phyloP scores from a whole-genome alignment of 495 filamentous ascomycete species.

The Xylaria scruposa region DNA sequence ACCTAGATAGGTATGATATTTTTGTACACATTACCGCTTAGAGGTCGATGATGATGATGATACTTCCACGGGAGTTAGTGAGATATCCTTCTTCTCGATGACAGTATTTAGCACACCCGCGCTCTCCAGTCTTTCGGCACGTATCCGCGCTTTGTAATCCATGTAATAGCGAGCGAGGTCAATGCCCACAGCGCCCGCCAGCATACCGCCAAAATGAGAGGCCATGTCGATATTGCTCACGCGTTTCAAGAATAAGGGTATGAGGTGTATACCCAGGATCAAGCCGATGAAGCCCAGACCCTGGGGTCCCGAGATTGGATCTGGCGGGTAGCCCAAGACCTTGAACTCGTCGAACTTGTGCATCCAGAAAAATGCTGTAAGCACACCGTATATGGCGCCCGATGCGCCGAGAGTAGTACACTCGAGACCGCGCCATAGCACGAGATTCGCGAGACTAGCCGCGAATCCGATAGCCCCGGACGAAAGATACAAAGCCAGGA shows the following conservation, averaged over 20 bases:
- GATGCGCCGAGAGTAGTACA: conserved; percentile 72
- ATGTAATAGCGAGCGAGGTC: conserved; percentile 36
- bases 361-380: conserved; percentile 72
- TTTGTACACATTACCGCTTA: conserved; percentile 13
- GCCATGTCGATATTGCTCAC: conserved; percentile 63
- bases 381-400: conserved; percentile 71
- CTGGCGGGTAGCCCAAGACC: conserved; percentile 58
- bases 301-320: conserved; percentile 57
- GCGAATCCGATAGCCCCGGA: conserved; percentile 72
- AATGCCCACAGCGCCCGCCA: conserved; percentile 54
- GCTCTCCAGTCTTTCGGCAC: conserved; percentile 35
- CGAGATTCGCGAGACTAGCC: conserved; percentile 63
- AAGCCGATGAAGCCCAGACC: conserved; percentile 56
- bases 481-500: conserved; percentile 78
- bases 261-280: conserved; percentile 54
- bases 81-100: conserved; percentile 27
- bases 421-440: conserved; percentile 52
- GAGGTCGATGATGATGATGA: conserved; percentile 6
- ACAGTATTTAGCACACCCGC: conserved; percentile 29
- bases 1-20: background rate
- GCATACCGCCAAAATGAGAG: conserved; percentile 76
- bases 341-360: conserved; percentile 60
- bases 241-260: conserved; percentile 45
- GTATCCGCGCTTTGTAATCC: conserved; percentile 36
- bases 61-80: background rate